Conservation (phyloP, 345 rosid species). For the Brassica cretica region DNA sequence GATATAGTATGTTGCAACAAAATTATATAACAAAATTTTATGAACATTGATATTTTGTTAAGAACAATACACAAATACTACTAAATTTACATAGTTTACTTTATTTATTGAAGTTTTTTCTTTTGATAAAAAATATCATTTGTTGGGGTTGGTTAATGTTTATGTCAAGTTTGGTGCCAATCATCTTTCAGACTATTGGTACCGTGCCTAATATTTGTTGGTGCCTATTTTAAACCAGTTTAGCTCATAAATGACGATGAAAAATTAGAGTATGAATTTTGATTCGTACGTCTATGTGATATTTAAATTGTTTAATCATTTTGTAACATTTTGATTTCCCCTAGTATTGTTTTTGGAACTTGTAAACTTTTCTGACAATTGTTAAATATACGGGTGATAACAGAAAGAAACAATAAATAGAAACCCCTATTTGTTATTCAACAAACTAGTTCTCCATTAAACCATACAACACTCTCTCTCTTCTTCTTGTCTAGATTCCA, state of each 20-base stretch:
- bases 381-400: background rate
- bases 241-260: background rate
- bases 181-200: conserved; percentile 21
- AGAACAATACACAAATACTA: too few relatives aligned
- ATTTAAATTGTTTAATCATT: background rate
- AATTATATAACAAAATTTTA: background rate
- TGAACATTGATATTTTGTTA: too few relatives aligned
- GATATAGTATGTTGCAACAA: background rate
- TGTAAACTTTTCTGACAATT: background rate
- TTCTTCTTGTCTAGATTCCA: conserved; percentile 9
- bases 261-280: background rate
- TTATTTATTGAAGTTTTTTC: background rate
- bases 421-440: conserved; percentile 1
- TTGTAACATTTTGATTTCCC: background rate
- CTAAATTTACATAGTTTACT: too few relatives aligned
- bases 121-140: too few relatives aligned
- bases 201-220: background rate
- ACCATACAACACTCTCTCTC: conserved; percentile 18
- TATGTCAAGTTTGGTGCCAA: conserved; percentile 23
- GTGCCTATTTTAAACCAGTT: conserved; percentile 2
- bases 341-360: background rate
- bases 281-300: background rate
- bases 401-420: background rate
- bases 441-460: conserved; percentile 18
- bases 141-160: conserved; percentile 16